Conservation (phyloP, 78 protist species). For the Pelomyxa schiedti region DNA sequence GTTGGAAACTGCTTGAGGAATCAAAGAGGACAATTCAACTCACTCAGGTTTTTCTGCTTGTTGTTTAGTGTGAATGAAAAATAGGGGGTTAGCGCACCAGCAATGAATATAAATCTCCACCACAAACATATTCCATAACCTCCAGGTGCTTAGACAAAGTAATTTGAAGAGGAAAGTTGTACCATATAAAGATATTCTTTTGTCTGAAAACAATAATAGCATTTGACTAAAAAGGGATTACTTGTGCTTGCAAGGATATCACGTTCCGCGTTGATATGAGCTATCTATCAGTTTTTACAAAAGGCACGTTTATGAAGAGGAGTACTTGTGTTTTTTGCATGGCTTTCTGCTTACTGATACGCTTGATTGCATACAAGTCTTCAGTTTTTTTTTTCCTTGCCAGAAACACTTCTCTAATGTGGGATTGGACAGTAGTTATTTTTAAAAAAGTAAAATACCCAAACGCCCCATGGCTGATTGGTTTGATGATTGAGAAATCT, state of each 20-base stretch:
- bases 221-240: constrained; percentile 1
- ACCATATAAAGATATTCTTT: no score
- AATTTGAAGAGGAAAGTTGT: no score
- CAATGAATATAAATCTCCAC: no score
- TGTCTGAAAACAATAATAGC: constrained; percentile 15
- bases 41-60: no score
- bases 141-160: no score
- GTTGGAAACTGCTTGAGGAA: no score
- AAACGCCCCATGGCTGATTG: background rate
- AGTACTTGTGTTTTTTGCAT: background rate
- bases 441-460: background rate
- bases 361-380: constrained; percentile 13
- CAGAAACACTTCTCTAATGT: background rate
- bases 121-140: no score
- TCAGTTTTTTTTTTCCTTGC: background rate
- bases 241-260: background rate
- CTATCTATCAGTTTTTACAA: constrained; percentile 20
- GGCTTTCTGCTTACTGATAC: background rate
- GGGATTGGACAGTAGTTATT: background rate
- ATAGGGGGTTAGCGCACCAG: no score
- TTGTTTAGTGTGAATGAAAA: no score
- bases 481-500: background rate
- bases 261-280: constrained; percentile 26
- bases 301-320: background rate
- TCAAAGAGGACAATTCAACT: no score